Percentiles rank a stretch among this genome's conserved stretches.
phyloP scores from a whole-genome alignment of 2,329 filamentous ascomycete species.

The Hypoxylon sp. region DNA sequence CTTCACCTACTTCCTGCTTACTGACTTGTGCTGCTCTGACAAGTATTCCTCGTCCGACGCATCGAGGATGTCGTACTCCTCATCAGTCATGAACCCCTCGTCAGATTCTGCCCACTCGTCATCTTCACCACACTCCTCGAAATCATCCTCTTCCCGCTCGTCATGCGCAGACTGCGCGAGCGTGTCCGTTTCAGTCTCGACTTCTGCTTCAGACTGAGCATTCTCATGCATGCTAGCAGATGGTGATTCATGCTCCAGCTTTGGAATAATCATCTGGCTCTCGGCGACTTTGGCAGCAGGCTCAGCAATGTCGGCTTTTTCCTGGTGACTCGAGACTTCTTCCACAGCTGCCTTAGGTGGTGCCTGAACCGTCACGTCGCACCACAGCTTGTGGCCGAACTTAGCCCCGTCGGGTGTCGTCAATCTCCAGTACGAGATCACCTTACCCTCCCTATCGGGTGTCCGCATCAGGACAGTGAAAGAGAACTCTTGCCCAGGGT shows the following conservation, averaged over 20 bases:
- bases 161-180: constrained; percentile 47
- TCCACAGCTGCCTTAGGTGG: constrained; percentile 71
- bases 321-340: constrained; percentile 29
- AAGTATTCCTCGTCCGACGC: constrained; percentile 90
- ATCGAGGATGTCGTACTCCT: constrained; percentile 97
- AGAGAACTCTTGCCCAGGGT: constrained; percentile 78
- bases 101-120: constrained; percentile 74
- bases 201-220: constrained; percentile 67
- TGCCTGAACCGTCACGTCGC: constrained; percentile 80
- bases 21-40: constrained; percentile 64
- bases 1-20: constrained; percentile 45
- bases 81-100: constrained; percentile 91
- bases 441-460: constrained; percentile 78
- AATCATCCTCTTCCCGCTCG: constrained; percentile 61
- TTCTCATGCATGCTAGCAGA: constrained; percentile 81
- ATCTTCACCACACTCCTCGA: constrained; percentile 65
- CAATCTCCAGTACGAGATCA: constrained; percentile 96
- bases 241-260: constrained; percentile 93
- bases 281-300: constrained; percentile 42
- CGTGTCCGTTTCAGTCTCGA: constrained; percentile 54
- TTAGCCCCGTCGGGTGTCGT: constrained; percentile 82
- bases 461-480: constrained; percentile 91
- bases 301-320: constrained; percentile 36
- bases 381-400: constrained; percentile 96
- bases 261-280: constrained; percentile 96